Evolutionary conservation across 2,329 filamentous ascomycete genomes (phyloP).

Genomic region (Fusarium sp.): DNA sequence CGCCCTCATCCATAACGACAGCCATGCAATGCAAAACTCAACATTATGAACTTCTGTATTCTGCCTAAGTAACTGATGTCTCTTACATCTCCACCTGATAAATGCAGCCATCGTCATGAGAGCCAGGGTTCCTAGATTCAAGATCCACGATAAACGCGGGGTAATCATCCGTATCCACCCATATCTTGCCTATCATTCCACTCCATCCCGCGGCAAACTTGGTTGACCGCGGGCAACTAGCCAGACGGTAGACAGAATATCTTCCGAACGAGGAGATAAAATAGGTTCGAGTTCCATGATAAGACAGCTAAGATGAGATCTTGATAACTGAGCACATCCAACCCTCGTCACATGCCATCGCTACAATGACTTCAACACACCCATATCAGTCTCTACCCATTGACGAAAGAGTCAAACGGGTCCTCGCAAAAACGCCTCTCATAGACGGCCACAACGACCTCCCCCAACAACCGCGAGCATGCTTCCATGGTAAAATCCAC

Average conservation of each 20-base stretch:
- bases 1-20: no score
- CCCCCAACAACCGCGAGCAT: not conserved
- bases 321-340: not conserved
- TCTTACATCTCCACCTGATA: not conserved
- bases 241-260: not conserved
- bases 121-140: not conserved
- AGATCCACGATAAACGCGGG: slow-evolving; percentile 9
- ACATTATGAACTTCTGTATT: not conserved
- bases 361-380: no score
- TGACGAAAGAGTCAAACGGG: slow-evolving; percentile 7
- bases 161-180: not conserved
- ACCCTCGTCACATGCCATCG: no score
- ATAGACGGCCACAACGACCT: slow-evolving; percentile 12
- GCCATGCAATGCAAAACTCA: not conserved
- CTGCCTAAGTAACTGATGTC: not conserved
- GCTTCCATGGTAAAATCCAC: slow-evolving; percentile 3
- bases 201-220: not conserved
- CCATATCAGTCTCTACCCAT: not conserved
- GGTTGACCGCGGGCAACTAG: not conserved
- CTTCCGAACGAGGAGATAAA: not conserved
- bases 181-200: not conserved
- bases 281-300: not conserved
- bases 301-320: rapidly evolving
- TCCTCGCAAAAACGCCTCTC: not conserved
- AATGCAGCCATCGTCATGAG: not conserved